Evolutionary conservation across 2,329 filamentous ascomycete genomes (phyloP).

Genomic region (Drechslerella coelobrocha): DNA sequence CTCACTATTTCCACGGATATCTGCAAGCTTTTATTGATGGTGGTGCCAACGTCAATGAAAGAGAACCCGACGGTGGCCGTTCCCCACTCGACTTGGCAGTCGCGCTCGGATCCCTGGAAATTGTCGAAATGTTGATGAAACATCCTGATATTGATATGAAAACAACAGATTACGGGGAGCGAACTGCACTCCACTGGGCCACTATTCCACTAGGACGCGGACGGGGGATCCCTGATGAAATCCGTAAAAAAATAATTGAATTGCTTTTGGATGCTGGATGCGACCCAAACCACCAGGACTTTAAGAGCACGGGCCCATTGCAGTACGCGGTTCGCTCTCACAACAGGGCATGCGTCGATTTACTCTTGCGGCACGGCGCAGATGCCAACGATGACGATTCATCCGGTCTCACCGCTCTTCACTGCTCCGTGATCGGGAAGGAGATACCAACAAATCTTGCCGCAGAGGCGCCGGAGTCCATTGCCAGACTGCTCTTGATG

Average conservation of each 20-base stretch:
- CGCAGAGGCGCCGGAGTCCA: constrained; percentile 23
- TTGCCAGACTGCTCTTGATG: constrained; percentile 29
- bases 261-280: constrained; percentile 42
- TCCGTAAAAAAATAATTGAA: constrained; percentile 30
- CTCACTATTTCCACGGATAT: too few relatives aligned
- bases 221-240: constrained; percentile 27
- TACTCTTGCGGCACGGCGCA: constrained; percentile 49
- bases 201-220: constrained; percentile 15
- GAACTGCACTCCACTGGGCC: constrained; percentile 33
- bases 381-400: constrained; percentile 47
- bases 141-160: constrained; percentile 28
- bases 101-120: constrained; percentile 17
- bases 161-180: constrained; percentile 22
- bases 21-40: constrained; percentile 12
- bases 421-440: constrained; percentile 18
- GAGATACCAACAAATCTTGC: constrained; percentile 15
- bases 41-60: constrained; percentile 13
- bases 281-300: constrained; percentile 48
- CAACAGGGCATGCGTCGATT: constrained; percentile 42
- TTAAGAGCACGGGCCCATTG: constrained; percentile 37
- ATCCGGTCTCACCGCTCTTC: constrained; percentile 27
- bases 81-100: constrained; percentile 22
- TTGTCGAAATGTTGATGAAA: constrained; percentile 26
- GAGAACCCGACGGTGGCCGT: background rate
- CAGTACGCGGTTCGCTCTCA: constrained; percentile 45